A percentile compares a stretch with the other conserved stretches of the same genome.
Conservation (phyloP, 2,329 filamentous ascomycete genomes). For the Ophiostoma angusticollis region DNA sequence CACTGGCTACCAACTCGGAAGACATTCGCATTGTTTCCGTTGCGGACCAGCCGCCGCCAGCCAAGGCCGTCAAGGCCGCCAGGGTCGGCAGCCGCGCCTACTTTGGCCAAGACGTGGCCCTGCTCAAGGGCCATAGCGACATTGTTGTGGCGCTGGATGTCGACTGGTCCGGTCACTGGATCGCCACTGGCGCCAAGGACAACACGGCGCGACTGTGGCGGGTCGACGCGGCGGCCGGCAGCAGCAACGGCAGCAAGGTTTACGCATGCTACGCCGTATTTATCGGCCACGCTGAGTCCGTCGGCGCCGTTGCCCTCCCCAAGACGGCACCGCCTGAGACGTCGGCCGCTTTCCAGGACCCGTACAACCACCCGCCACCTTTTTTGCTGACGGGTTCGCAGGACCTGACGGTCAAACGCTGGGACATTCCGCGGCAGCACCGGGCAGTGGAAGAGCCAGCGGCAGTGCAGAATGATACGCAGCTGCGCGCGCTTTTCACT, state of each 20-base stretch:
- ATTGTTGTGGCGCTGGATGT: conserved; percentile 91
- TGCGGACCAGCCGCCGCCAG: conserved; percentile 20
- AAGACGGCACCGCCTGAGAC: conserved; percentile 52
- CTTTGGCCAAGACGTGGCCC: conserved; percentile 79
- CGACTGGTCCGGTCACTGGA: conserved; percentile 95
- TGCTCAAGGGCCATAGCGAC: conserved; percentile 83
- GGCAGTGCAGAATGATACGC: too few relatives aligned
- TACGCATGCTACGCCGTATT: conserved; percentile 45
- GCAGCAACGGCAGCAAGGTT: conserved; percentile 41
- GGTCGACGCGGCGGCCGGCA: conserved; percentile 53
- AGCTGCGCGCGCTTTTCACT: conserved; percentile 63
- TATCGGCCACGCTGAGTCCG: conserved; percentile 84
- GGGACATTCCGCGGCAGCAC: conserved; percentile 58
- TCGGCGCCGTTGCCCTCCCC: conserved; percentile 80
- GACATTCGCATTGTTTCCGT: conserved; percentile 80
- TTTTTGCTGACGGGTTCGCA: conserved; percentile 89
- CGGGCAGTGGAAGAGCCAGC: too few relatives aligned
- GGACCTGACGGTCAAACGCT: conserved; percentile 89
- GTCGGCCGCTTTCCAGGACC: conserved; percentile 58
- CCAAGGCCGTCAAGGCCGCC: background rate
- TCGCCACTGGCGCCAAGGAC: conserved; percentile 92
- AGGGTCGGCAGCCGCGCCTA: conserved; percentile 35
- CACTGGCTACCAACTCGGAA: conserved; percentile 89
- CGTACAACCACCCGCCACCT: conserved; percentile 64
- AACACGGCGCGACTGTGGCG: conserved; percentile 89